Evolutionary conservation across 2,329 filamentous ascomycete species (phyloP).

Genomic region (Dactylellina leptospora): DNA sequence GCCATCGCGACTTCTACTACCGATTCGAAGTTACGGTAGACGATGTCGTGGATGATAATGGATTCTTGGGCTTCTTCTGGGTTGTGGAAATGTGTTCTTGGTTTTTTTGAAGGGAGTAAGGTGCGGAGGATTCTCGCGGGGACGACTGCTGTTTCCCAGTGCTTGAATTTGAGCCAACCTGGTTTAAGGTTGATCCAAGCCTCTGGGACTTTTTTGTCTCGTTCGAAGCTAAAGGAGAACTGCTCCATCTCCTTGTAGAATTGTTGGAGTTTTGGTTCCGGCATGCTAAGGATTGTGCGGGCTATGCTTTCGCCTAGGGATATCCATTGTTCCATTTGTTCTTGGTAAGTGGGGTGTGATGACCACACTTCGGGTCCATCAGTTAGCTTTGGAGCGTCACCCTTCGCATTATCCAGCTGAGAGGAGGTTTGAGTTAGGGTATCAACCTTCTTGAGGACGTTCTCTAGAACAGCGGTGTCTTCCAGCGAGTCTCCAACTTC

Average conservation of each 20-base stretch:
- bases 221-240: background rate
- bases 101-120: background rate
- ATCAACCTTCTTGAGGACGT: background rate
- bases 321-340: slow-evolving; percentile 12
- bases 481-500: too few relatives aligned
- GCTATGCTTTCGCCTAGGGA: background rate
- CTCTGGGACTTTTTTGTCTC: background rate
- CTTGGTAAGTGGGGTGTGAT: background rate
- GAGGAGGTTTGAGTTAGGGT: background rate
- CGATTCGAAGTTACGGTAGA: slow-evolving; percentile 2
- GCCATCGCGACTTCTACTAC: background rate
- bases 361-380: slow-evolving; percentile 19
- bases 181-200: background rate
- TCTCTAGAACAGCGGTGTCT: background rate
- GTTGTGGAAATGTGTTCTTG: background rate
- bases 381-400: background rate
- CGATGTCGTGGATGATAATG: background rate
- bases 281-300: background rate
- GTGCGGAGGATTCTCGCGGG: slow-evolving; percentile 7
- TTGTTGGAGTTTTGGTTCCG: background rate
- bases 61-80: slow-evolving; percentile 10
- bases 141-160: slow-evolving; percentile 6
- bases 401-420: background rate
- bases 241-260: background rate
- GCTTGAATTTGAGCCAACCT: slow-evolving; percentile 4